These are phyloP conservation scores for Sugiyamaella smithiae DNA, from an alignment of 805 yeast genomes.

Conservation along the genomic window DNA sequence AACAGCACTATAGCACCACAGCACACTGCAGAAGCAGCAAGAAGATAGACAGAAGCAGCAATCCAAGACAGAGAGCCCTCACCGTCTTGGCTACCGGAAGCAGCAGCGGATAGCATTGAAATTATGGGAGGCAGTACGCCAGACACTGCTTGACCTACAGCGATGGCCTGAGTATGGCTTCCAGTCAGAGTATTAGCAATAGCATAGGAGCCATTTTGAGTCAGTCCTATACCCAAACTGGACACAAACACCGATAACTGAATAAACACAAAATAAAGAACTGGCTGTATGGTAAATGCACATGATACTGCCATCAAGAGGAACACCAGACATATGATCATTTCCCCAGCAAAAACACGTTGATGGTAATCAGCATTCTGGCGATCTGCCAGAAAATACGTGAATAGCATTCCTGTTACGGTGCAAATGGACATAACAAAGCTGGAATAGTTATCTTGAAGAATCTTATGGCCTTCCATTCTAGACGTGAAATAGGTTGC, in stretches of 20 bases:
- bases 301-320: slow-evolving; percentile 50
- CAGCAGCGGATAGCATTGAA: slow-evolving; percentile 52
- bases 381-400: slow-evolving; percentile 58
- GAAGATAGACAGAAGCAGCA: slow-evolving; percentile 40
- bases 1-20: slow-evolving; percentile 42
- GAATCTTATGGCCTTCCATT: slow-evolving; percentile 41
- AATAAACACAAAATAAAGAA: slow-evolving; percentile 44
- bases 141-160: slow-evolving; percentile 93
- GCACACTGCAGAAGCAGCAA: slow-evolving; percentile 51
- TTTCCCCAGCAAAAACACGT: slow-evolving; percentile 61
- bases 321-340: slow-evolving; percentile 57
- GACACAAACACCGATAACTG: slow-evolving; percentile 64
- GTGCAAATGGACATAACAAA: slow-evolving; percentile 89
- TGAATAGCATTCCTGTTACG: slow-evolving; percentile 56
- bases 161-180: slow-evolving; percentile 78
- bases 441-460: slow-evolving; percentile 60
- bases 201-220: slow-evolving; percentile 91
- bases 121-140: slow-evolving; percentile 88
- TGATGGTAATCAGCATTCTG: slow-evolving; percentile 60
- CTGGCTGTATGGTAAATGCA: slow-evolving; percentile 30
- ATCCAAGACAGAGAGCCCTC: slow-evolving; percentile 12
- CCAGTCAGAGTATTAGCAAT: slow-evolving; percentile 74
- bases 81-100: slow-evolving; percentile 13
- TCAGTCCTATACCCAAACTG: slow-evolving; percentile 71
- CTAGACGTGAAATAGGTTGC: slow-evolving; percentile 72